Evolutionary conservation across 345 rosid species (phyloP).

Genomic region (Theobroma cacao): DNA sequence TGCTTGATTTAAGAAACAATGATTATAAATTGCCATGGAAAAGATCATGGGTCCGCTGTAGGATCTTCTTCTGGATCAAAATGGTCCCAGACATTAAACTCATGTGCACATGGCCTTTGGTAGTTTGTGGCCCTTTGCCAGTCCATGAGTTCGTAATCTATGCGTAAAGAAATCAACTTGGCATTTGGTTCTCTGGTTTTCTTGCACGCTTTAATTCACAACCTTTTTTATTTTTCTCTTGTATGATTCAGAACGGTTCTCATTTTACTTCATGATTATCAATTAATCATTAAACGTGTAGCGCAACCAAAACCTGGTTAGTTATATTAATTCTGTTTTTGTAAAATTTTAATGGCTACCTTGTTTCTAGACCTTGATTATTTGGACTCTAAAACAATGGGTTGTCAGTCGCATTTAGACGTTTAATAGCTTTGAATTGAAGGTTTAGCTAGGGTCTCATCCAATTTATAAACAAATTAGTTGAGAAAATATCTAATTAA

Average conservation of each 20-base stretch:
- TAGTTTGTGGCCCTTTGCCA: constrained; percentile 58
- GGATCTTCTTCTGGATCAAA: constrained; percentile 36
- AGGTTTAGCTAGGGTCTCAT: neutral
- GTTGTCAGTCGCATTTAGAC: neutral
- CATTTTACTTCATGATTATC: neutral
- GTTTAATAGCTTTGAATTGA: neutral
- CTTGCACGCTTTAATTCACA: neutral
- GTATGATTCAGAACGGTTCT: neutral
- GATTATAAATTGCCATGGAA: constrained; percentile 19
- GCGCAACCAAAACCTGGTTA: neutral
- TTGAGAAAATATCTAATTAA: neutral
- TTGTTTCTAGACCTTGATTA: neutral
- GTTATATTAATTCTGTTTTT: neutral
- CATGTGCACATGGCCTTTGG: constrained; percentile 46
- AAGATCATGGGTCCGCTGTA: constrained; percentile 32
- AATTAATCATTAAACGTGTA: neutral
- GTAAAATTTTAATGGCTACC: neutral
- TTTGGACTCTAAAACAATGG: too few relatives aligned
- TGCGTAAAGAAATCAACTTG: constrained; percentile 15
- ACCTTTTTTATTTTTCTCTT: neutral
- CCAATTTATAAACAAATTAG: neutral
- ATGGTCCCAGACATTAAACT: constrained; percentile 42
- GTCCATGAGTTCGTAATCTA: constrained; percentile 38
- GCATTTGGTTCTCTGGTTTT: neutral
- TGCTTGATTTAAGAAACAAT: constrained; percentile 11